Evolutionary conservation across 768 basidiomycete genomes (phyloP), one percentile per base, ranked within the genome.

Genomic region (Strobilomyces dryophilus): DNA sequence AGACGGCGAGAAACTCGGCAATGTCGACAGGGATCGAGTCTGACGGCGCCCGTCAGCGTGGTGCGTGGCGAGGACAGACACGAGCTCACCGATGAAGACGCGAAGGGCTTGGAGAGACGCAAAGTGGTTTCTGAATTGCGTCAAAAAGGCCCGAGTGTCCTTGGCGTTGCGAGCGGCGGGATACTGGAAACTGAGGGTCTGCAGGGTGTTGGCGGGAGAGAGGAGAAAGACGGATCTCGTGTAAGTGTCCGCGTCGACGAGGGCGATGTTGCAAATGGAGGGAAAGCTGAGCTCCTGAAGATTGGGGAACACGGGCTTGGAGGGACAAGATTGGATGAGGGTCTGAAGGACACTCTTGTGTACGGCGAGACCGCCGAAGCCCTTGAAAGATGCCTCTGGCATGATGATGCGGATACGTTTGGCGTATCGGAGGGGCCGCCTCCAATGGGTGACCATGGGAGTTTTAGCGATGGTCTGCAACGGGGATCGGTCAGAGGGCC

Each of bases 281-380:
- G 51, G 17, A 11, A 53, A 54, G 5, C 34, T 37, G 29, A 64
- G 63, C 39, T 64, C 63, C 54, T 65, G 60, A 2, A 65, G 60
- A 39, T 62, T 65, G 17, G 56, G 60, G 21, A 64, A 56, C 12
- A 62, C 18, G 12, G 63, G 59, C 26, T 52, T 52, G 45, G 54
- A 55, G 2, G 62, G 62, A 17, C 63, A 64, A 4, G 62, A 56
- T 11, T 65, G 50, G n/a, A 59, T 32, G 37, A 64, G 60, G 0
- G 54, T 56, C 36, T 55, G 54, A 11, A 62, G n/a, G 15, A 63
- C 51, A 29, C 18, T 59, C 24, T 62, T 51, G 10, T 62, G 60
- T 0, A 65, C 50, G 1, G 34, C 44, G 41, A 59, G 7, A 18
- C 56, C 58, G 24, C 54, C 60, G 35, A 62, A 62, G 2, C 41